Conservation (phyloP, 1,139 yeast species). For the Scheffersomyces insectosa region DNA sequence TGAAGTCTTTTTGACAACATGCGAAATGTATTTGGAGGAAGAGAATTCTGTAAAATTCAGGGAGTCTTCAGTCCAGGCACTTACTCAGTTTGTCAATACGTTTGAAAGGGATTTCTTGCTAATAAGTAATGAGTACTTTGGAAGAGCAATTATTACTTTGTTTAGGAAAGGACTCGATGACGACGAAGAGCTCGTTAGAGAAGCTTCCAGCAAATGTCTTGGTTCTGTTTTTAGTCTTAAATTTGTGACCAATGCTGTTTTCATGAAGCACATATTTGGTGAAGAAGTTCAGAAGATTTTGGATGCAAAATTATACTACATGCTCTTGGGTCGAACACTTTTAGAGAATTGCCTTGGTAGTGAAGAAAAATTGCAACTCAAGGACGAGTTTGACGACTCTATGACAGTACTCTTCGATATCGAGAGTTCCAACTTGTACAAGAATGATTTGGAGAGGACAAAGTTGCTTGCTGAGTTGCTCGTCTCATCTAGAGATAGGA, state of each 20-base stretch:
- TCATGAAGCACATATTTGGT: slow-evolving; percentile 23
- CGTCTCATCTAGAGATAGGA: too few relatives aligned
- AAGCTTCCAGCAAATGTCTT: slow-evolving; percentile 33
- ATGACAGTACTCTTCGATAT: slow-evolving; percentile 25
- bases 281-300: neutral
- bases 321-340: too few relatives aligned
- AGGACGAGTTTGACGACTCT: too few relatives aligned
- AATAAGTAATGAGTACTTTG: neutral
- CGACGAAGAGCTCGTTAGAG: slow-evolving; percentile 57
- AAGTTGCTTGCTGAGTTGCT: neutral
- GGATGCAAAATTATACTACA: too few relatives aligned
- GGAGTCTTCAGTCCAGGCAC: slow-evolving; percentile 46
- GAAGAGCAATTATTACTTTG: slow-evolving; percentile 2
- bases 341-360: slow-evolving; percentile 9
- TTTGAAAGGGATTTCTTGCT: slow-evolving; percentile 1
- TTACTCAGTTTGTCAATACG: slow-evolving; percentile 26
- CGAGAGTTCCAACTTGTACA: slow-evolving; percentile 31
- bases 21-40: slow-evolving; percentile 34
- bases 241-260: slow-evolving; percentile 22
- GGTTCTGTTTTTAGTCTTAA: slow-evolving; percentile 20
- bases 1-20: slow-evolving; percentile 2
- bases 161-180: slow-evolving; percentile 45
- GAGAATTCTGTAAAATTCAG: slow-evolving; percentile 47
- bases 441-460: slow-evolving; percentile 18
- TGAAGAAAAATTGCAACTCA: neutral